These are phyloP conservation scores for Beauveria sp. DNA, from an alignment of 2,329 filamentous ascomycete genomes.

Conservation along the genomic window DNA sequence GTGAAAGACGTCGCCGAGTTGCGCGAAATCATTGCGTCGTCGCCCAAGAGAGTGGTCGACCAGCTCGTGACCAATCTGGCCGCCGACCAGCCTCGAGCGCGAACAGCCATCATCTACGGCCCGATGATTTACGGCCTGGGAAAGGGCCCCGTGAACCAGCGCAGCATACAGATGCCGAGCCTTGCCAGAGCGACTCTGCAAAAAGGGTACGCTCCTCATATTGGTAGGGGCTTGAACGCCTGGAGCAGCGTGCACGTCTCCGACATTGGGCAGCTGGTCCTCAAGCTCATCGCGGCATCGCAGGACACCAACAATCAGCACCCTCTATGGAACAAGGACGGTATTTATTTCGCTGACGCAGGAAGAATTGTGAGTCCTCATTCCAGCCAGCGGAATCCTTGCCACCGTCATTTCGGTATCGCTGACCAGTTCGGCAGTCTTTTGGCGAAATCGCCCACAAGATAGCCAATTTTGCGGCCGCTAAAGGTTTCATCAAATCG, in stretches of 20 bases:
- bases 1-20: constrained; percentile 43
- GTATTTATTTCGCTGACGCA: constrained; percentile 21
- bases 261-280: constrained; percentile 27
- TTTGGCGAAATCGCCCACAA: not conserved
- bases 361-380: not conserved
- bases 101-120: constrained; percentile 33
- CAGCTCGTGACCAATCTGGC: constrained; percentile 44
- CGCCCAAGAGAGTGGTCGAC: constrained; percentile 57
- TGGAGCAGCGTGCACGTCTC: constrained; percentile 41
- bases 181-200: constrained; percentile 30
- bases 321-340: constrained; percentile 24
- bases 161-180: constrained; percentile 36
- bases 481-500: not conserved
- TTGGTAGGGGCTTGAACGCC: constrained; percentile 29
- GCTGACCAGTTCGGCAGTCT: not conserved
- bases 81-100: constrained; percentile 17
- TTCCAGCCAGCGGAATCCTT: not conserved
- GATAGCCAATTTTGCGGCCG: not conserved
- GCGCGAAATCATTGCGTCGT: constrained; percentile 24
- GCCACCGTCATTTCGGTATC: not conserved
- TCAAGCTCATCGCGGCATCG: constrained; percentile 21
- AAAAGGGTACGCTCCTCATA: constrained; percentile 29
- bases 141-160: constrained; percentile 34
- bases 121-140: constrained; percentile 39
- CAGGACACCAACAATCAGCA: constrained; percentile 11